A percentile compares a stretch with the other conserved stretches of the same genome.
These are phyloP conservation scores for Cryptococcus wingfieldii DNA, from an alignment of 1,284 basidiomycete genomes.

Conservation along the genomic window DNA sequence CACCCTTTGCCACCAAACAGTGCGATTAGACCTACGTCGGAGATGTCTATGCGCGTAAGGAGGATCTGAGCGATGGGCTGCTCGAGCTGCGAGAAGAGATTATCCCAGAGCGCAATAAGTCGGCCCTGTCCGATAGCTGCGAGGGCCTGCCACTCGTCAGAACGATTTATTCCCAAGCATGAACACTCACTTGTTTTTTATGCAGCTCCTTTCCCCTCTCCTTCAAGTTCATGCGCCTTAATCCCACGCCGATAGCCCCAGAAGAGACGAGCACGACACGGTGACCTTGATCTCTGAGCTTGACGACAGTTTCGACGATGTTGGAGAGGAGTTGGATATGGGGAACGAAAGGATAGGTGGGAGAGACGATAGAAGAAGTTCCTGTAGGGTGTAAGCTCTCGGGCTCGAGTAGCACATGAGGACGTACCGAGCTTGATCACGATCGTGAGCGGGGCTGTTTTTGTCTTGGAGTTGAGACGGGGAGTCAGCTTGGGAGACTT, in stretches of 20 bases:
- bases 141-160: conserved; percentile 60
- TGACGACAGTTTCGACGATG: conserved; percentile 84
- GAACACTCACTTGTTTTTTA: conserved; percentile 70
- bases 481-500: neutral
- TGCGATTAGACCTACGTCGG: conserved; percentile 65
- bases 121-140: conserved; percentile 96
- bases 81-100: conserved; percentile 85
- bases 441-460: conserved; percentile 55
- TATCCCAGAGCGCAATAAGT: conserved; percentile 95
- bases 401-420: neutral
- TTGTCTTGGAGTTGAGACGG: conserved; percentile 13
- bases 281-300: conserved; percentile 75
- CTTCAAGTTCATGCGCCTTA: conserved; percentile 83
- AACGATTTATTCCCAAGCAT: neutral
- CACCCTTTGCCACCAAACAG: neutral
- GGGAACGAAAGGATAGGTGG: conserved; percentile 76
- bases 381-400: conserved; percentile 53
- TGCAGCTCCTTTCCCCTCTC: conserved; percentile 76
- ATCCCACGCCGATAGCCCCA: conserved; percentile 91
- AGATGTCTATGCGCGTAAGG: conserved; percentile 90
- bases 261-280: conserved; percentile 93
- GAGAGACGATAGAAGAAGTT: conserved; percentile 89
- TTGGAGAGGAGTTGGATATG: conserved; percentile 85
- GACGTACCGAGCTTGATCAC: conserved; percentile 77
- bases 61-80: conserved; percentile 95